Evolutionary conservation across 495 filamentous ascomycete genomes (phyloP), one percentile per base, ranked within the genome.

Genomic region (Apodospora peruviana): DNA sequence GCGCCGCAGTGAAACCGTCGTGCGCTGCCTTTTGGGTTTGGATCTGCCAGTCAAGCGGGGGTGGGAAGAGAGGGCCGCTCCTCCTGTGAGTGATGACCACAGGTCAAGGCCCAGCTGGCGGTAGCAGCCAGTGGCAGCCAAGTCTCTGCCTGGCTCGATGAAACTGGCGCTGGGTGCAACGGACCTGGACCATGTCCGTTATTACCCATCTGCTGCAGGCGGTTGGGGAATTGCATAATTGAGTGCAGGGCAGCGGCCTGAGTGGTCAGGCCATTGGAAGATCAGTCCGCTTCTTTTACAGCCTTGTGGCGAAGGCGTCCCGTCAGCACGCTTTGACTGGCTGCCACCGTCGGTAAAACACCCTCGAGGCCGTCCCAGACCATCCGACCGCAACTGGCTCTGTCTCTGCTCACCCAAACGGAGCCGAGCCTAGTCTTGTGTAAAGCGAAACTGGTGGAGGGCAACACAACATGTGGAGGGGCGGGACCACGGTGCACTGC

Each of bases 171-270:
- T 45, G 41, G n/a, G 46, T 36, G 52, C 55, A 56, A 54, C 55
- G 45, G 53, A 55, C 38, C 56, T 50, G 40, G 49, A 32, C 50
- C 51, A 20, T 43, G 48, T 45, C 52, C 47, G 54, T 50, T 50
- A 50, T 52, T 53, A 24, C 44, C 7, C 27, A 7, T 39, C 36
- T 48, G 37, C 55, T 52, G 49, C 51, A 56, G 53, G 52, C 61
- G 54, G 59, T 52, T 59, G 51, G 55, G 55, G 51, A n/a, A n/a
- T n/a, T 62, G 57, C 55, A 59, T 62, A 52, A 56, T 57, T 57
- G 38, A 57, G 55, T 49, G 50, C 52, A 59, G 53, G 45, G 50
- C 50, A 53, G 45, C 25, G 37, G 52, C 42, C 54, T 50, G 53
- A 55, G 51, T 25, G 43, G 36, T 38, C 16, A 58, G 58, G 55